Conservation (phyloP, 306 rosid genomes). For the Argentina anserina region DNA sequence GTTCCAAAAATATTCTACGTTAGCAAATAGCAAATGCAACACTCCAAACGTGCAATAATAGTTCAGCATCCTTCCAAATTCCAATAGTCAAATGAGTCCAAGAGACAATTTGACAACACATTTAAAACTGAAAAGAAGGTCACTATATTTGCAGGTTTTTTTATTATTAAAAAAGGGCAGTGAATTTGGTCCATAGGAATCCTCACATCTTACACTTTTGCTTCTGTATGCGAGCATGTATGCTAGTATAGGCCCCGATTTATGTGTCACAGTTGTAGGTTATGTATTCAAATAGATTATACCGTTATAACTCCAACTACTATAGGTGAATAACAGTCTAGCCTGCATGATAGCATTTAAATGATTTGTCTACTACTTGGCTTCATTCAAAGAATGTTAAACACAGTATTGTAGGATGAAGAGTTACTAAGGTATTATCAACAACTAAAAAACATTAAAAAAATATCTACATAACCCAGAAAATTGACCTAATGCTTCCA, state of each 20-base stretch:
- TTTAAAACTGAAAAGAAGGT: constrained; percentile 17
- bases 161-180: too few species aligned
- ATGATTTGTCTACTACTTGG: not conserved
- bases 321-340: not conserved
- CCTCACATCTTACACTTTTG: not conserved
- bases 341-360: not conserved
- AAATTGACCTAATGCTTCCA: not conserved
- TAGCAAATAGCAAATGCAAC: constrained; percentile 6
- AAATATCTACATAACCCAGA: not conserved
- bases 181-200: not conserved
- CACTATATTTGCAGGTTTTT: not conserved
- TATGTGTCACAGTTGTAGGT: not conserved
- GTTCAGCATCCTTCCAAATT: constrained; percentile 3
- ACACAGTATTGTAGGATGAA: not conserved
- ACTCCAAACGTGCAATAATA: not conserved
- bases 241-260: not conserved
- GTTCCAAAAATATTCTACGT: constrained; percentile 27
- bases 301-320: not conserved
- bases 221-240: not conserved
- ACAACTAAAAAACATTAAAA: not conserved
- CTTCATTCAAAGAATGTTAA: not conserved
- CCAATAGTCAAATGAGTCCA: not conserved
- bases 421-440: not conserved
- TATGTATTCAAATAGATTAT: not conserved
- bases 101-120: not conserved